phyloP scores from a whole-genome alignment of 78 protist species.

The Acrasis kona region DNA sequence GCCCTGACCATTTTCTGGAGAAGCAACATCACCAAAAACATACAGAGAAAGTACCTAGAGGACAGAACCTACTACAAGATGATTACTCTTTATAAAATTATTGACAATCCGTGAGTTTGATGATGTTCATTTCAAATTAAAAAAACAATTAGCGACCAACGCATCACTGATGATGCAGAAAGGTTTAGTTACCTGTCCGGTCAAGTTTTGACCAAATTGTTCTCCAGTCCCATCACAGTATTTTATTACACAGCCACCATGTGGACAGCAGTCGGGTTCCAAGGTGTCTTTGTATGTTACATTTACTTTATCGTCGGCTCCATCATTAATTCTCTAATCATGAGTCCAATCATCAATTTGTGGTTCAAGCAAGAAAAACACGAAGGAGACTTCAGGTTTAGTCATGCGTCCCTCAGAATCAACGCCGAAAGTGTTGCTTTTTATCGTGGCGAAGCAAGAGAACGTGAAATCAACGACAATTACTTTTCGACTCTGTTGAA shows the following conservation, averaged over 20 bases:
- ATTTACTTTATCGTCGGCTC: neutral
- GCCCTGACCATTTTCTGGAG: neutral
- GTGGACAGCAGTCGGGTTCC: neutral
- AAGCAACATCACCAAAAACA: neutral
- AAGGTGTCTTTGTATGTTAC: neutral
- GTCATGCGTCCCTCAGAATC: neutral
- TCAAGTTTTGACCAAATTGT: neutral
- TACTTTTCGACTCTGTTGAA: neutral
- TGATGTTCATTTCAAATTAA: neutral
- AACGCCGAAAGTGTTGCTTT: neutral
- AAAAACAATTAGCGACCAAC: neutral
- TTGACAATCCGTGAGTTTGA: no score
- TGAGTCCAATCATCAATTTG: neutral
- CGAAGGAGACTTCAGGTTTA: neutral
- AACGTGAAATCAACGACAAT: neutral
- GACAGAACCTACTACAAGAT: neutral
- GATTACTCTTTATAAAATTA: no score
- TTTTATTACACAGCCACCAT: neutral
- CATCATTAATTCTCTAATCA: neutral
- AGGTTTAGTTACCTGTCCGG: neutral
- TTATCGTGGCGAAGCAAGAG: neutral
- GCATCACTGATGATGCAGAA: neutral
- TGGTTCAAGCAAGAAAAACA: neutral
- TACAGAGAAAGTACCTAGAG: neutral
- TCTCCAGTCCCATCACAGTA: neutral